These are phyloP conservation scores for Exsudoporus floridanus DNA, from an alignment of 1,284 basidiomycete species.

Conservation along the genomic window DNA sequence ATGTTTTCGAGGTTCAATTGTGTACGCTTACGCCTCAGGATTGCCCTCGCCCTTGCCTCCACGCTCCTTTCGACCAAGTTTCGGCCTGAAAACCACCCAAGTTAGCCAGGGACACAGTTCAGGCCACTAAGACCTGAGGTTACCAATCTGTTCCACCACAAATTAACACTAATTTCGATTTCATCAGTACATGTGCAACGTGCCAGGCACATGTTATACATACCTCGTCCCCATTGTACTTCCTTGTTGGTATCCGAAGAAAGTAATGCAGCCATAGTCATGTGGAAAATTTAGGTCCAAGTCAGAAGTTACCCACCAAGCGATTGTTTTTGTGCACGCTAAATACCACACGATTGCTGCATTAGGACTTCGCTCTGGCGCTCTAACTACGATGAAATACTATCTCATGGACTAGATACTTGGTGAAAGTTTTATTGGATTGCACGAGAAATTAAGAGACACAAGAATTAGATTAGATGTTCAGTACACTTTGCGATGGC, in stretches of 20 bases:
- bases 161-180: constrained; percentile 60
- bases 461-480: background rate
- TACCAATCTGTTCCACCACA: constrained; percentile 84
- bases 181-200: constrained; percentile 15
- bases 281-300: constrained; percentile 28
- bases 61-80: constrained; percentile 64
- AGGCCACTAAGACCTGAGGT: constrained; percentile 18
- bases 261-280: constrained; percentile 29
- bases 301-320: constrained; percentile 10
- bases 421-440: background rate
- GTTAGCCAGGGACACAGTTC: constrained; percentile 18
- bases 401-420: background rate
- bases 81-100: constrained; percentile 47
- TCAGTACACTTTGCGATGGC: constrained; percentile 1
- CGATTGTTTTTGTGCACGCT: constrained; percentile 22
- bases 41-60: constrained; percentile 45
- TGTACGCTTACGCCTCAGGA: constrained; percentile 40
- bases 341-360: constrained; percentile 26
- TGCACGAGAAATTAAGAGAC: constrained; percentile 1
- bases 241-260: constrained; percentile 27
- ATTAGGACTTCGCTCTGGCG: constrained; percentile 32
- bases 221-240: constrained; percentile 37
- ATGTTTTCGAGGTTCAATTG: constrained; percentile 1
- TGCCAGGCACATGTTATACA: constrained; percentile 15
- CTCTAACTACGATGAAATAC: constrained; percentile 30